These are phyloP conservation scores for Spongospora subterranea DNA, from an alignment of 208 protist genomes.

Conservation along the genomic window DNA sequence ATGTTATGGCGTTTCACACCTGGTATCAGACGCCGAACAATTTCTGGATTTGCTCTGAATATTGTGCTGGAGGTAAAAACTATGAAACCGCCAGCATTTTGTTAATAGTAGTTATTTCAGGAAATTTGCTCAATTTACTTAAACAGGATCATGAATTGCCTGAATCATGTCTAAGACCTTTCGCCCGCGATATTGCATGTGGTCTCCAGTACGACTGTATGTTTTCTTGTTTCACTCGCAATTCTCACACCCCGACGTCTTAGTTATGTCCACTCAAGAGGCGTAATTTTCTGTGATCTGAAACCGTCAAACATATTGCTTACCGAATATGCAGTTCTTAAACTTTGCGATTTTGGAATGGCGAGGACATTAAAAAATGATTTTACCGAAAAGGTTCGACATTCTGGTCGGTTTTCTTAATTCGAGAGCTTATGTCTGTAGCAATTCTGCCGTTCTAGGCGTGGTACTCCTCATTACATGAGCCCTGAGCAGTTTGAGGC, in stretches of 20 bases:
- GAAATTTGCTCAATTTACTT: not conserved
- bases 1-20: slow-evolving; percentile 37
- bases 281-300: slow-evolving; percentile 59
- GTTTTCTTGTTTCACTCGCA: not conserved
- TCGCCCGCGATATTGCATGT: slow-evolving; percentile 25
- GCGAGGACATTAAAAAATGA: slow-evolving; percentile 22
- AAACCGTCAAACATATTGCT: slow-evolving; percentile 62
- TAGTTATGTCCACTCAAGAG: slow-evolving; percentile 53
- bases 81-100: not conserved
- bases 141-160: slow-evolving; percentile 23
- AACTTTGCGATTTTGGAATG: slow-evolving; percentile 63
- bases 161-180: not conserved
- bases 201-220: not conserved
- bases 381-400: slow-evolving; percentile 22
- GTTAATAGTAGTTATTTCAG: not conserved
- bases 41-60: slow-evolving; percentile 29
- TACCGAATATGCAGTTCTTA: slow-evolving; percentile 43
- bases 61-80: slow-evolving; percentile 38
- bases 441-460: not conserved
- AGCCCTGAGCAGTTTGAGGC: slow-evolving; percentile 45
- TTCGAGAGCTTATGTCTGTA: not conserved
- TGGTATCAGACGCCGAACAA: slow-evolving; percentile 54
- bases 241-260: not conserved
- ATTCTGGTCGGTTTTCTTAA: not conserved
- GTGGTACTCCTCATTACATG: slow-evolving; percentile 49